Conservation (phyloP, 192 early-diverging fungal genomes). For the Mortierella alpina region DNA sequence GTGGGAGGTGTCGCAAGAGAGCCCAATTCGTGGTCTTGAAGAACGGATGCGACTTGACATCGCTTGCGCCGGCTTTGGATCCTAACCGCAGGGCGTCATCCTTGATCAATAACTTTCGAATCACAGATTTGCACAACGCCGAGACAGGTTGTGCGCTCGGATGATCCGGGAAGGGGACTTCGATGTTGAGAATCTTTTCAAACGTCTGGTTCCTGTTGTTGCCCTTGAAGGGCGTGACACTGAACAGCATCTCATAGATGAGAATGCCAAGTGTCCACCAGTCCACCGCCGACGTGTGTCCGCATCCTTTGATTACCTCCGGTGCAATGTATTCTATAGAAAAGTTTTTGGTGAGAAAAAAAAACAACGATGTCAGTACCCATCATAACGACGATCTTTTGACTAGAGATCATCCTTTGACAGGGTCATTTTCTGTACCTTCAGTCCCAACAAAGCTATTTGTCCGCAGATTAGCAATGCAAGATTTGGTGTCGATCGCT, state of each 20-base stretch:
- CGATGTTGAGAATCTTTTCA: constrained; percentile 84
- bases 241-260: constrained; percentile 98
- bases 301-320: constrained; percentile 95
- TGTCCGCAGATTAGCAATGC: constrained; percentile 88
- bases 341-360: not conserved
- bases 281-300: constrained; percentile 95
- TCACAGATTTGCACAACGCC: constrained; percentile 73
- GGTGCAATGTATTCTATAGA: constrained; percentile 96
- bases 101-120: constrained; percentile 89
- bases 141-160: constrained; percentile 25
- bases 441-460: constrained; percentile 99
- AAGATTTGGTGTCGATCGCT: constrained; percentile 87
- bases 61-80: constrained; percentile 87
- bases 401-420: not conserved
- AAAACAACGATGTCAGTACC: not conserved
- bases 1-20: constrained; percentile 82
- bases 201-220: constrained; percentile 89
- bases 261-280: constrained; percentile 99
- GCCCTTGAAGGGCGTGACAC: constrained; percentile 98
- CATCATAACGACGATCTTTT: not conserved
- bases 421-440: constrained; percentile 49
- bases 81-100: constrained; percentile 92
- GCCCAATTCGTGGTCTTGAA: constrained; percentile 96
- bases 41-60: constrained; percentile 92
- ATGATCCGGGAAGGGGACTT: constrained; percentile 77